These are phyloP conservation scores for Boletus holoroseus DNA, from an alignment of 1,284 basidiomycete species.

Conservation along the genomic window DNA sequence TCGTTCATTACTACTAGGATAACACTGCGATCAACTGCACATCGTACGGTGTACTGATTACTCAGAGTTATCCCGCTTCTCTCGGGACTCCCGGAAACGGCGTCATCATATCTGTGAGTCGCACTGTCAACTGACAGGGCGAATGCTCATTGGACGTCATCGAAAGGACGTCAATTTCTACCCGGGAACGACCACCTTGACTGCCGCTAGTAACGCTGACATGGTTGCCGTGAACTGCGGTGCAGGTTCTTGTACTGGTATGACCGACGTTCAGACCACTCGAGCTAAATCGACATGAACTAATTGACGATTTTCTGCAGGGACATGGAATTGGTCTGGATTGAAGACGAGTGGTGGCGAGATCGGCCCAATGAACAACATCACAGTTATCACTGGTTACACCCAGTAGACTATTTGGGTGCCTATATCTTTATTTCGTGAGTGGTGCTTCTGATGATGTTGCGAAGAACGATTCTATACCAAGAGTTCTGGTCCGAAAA, in stretches of 20 bases:
- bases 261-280: neutral
- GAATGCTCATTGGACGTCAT: neutral
- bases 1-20: constrained; percentile 27
- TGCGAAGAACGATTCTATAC: neutral
- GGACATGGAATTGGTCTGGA: constrained; percentile 49
- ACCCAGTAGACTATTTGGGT: constrained; percentile 19
- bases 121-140: neutral
- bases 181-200: constrained; percentile 33
- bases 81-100: constrained; percentile 47
- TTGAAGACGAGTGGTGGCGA: constrained; percentile 44
- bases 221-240: constrained; percentile 45
- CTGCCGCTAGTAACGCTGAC: constrained; percentile 35
- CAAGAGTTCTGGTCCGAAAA: neutral
- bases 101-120: constrained; percentile 32
- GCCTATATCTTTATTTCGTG: neutral
- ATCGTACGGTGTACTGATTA: constrained; percentile 43
- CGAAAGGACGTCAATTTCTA: constrained; percentile 39
- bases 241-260: constrained; percentile 39
- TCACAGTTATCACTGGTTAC: constrained; percentile 34
- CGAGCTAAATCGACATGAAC: neutral
- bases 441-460: neutral
- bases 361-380: constrained; percentile 38
- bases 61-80: constrained; percentile 44
- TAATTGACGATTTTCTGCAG: constrained; percentile 20
- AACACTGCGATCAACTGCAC: constrained; percentile 41